A percentile compares a stretch with the other conserved stretches of the same genome.
Evolutionary conservation across 139 green algal genomes (phyloP).

Genomic region (Picochlorum sp.): DNA sequence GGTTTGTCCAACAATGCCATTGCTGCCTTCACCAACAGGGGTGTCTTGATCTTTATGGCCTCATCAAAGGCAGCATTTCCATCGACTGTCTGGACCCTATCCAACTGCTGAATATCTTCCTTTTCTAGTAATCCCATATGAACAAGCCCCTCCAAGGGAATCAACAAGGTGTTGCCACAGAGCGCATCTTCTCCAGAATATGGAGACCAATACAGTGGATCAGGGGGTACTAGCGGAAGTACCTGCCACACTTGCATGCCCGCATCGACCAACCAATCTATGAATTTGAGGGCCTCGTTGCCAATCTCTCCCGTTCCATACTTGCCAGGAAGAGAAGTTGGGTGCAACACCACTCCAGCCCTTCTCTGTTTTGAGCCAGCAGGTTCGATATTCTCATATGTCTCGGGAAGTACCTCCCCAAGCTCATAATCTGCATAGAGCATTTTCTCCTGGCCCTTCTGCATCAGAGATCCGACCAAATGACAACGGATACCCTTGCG

Average conservation of each 20-base stretch:
- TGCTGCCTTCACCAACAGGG: conserved; percentile 66
- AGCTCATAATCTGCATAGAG: neutral
- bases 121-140: conserved; percentile 68
- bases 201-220: conserved; percentile 84
- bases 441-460: neutral
- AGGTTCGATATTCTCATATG: conserved; percentile 14
- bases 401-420: conserved; percentile 16
- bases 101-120: conserved; percentile 35
- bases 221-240: conserved; percentile 89
- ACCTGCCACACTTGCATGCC: conserved; percentile 74
- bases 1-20: conserved; percentile 38
- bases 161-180: conserved; percentile 86
- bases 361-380: conserved; percentile 17
- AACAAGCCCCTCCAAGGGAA: conserved; percentile 77
- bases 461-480: neutral
- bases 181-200: conserved; percentile 85
- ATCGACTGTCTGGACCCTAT: conserved; percentile 5
- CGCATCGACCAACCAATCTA: conserved; percentile 78
- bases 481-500: too few relatives aligned
- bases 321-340: conserved; percentile 80
- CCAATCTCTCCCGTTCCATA: conserved; percentile 87
- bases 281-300: conserved; percentile 58
- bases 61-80: conserved; percentile 18
- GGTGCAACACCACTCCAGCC: conserved; percentile 83
- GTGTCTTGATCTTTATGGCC: conserved; percentile 37